These are phyloP conservation scores for Acaromyces ingoldii DNA, from an alignment of 1,284 basidiomycete species.

Conservation along the genomic window DNA sequence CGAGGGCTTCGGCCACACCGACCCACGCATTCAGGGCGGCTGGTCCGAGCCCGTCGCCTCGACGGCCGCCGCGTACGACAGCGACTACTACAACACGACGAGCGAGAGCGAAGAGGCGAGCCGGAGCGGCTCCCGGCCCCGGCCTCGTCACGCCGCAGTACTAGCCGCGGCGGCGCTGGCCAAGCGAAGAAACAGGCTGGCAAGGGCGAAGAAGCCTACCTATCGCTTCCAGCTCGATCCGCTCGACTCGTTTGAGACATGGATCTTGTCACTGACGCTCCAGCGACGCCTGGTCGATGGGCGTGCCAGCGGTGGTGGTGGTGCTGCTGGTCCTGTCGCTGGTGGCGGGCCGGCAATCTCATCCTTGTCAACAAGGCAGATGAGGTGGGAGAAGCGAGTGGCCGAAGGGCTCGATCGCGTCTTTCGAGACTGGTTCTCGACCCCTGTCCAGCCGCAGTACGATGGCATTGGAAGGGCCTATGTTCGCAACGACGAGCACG, in stretches of 20 bases:
- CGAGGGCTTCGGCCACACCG: background rate
- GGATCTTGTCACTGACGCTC: conserved; percentile 27
- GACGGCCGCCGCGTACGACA: background rate
- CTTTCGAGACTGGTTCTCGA: conserved; percentile 33
- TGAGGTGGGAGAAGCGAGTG: conserved; percentile 27
- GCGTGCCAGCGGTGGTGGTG: too few species aligned
- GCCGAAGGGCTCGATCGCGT: conserved; percentile 36
- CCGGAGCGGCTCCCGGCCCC: background rate
- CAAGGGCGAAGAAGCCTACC: conserved; percentile 3
- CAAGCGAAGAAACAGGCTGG: background rate
- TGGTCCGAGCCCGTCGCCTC: conserved; percentile 25
- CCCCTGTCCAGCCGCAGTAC: conserved; percentile 2
- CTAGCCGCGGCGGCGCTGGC: too few species aligned
- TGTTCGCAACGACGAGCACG: too few species aligned
- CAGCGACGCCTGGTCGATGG: background rate
- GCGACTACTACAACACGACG: too few species aligned
- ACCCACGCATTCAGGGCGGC: conserved; percentile 4
- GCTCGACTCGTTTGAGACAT: conserved; percentile 34
- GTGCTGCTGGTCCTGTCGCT: background rate
- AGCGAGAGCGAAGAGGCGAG: background rate
- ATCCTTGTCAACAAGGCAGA: too few species aligned
- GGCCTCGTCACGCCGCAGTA: background rate
- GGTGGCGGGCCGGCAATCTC: background rate
- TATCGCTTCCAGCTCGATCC: conserved; percentile 39
- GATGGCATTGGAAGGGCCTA: background rate